Evolutionary conservation across 306 rosid genomes (phyloP).

Genomic region (Sesbania bispinosa): DNA sequence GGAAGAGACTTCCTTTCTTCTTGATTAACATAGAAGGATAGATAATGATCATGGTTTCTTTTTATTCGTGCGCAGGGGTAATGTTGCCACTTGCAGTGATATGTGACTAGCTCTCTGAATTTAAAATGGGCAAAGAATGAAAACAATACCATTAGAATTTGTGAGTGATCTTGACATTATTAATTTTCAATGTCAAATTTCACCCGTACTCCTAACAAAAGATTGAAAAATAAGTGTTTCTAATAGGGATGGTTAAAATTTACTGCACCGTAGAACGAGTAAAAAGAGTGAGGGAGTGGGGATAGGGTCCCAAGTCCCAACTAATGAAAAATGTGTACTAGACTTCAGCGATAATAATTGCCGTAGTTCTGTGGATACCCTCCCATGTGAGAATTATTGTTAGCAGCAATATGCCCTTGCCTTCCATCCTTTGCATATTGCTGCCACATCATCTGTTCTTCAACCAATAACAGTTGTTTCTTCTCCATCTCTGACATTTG

Average conservation of each 20-base stretch:
- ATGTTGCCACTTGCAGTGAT: neutral
- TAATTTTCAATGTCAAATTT: neutral
- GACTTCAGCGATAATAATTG: constrained; percentile 20
- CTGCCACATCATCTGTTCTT: constrained; percentile 88
- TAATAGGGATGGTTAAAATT: neutral
- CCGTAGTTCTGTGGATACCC: constrained; percentile 54
- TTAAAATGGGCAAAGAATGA: neutral
- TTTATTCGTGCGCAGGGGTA: neutral
- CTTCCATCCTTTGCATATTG: constrained; percentile 67
- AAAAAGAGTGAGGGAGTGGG: neutral
- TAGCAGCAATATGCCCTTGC: constrained; percentile 56
- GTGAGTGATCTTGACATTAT: neutral
- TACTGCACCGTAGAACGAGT: neutral
- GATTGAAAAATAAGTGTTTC: neutral
- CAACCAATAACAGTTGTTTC: constrained; percentile 72
- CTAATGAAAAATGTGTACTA: neutral
- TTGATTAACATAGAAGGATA: neutral
- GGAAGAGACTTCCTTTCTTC: too few species aligned
- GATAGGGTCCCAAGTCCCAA: neutral
- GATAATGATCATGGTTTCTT: neutral
- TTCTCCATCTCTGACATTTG: constrained; percentile 97
- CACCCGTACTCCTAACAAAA: neutral
- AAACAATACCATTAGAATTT: neutral
- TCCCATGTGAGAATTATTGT: constrained; percentile 43
- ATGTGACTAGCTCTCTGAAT: neutral